Evolutionary conservation across 2,329 filamentous ascomycete genomes (phyloP).

Genomic region (Hypomyces perniciosus): DNA sequence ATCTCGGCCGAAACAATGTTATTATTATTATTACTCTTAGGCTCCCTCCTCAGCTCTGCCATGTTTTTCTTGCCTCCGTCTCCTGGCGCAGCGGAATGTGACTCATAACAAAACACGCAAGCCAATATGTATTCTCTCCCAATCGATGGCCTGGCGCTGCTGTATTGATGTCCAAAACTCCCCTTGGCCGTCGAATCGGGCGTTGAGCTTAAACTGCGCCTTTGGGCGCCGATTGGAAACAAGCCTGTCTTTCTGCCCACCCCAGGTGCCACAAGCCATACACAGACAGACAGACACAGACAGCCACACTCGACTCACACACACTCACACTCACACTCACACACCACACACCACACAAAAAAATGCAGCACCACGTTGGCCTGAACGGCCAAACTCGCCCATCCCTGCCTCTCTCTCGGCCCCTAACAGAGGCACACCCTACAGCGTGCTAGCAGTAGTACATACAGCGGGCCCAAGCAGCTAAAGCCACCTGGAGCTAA

Average conservation of each 20-base stretch:
- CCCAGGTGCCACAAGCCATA: slow-evolving; percentile 9
- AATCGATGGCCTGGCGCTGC: slow-evolving; percentile 13
- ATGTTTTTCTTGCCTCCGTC: background rate
- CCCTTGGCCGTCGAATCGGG: slow-evolving; percentile 15
- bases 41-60: background rate
- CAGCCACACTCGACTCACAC: too few relatives aligned
- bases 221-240: slow-evolving; percentile 17
- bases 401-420: background rate
- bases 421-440: background rate
- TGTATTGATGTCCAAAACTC: slow-evolving; percentile 23
- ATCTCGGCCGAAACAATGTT: too few relatives aligned
- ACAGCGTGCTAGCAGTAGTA: background rate
- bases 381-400: background rate
- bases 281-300: background rate
- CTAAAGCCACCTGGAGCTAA: background rate
- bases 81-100: slow-evolving; percentile 9
- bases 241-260: background rate
- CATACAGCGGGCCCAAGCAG: slow-evolving; percentile 8
- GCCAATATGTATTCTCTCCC: slow-evolving; percentile 16
- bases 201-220: slow-evolving; percentile 6
- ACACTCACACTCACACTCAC: background rate
- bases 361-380: background rate
- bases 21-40: too few relatives aligned
- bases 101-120: slow-evolving; percentile 11
- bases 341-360: background rate